These are phyloP conservation scores for Chaetothyriales sp. DNA, from an alignment of 2,329 filamentous ascomycete species.

Conservation along the genomic window DNA sequence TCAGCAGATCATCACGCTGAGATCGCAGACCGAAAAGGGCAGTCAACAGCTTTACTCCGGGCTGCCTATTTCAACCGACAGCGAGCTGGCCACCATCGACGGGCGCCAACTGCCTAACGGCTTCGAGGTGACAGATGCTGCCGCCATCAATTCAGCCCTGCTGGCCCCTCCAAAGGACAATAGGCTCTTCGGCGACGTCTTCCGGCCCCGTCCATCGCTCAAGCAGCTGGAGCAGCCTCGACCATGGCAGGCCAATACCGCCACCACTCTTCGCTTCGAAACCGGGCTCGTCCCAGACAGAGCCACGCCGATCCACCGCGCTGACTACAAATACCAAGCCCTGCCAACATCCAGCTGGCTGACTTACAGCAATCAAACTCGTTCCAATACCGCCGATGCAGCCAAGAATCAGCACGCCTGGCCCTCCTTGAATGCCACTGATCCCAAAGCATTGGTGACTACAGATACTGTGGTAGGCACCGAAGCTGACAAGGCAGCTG, in stretches of 20 bases:
- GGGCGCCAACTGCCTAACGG: slow-evolving; percentile 53
- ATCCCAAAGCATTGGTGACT: slow-evolving; percentile 4
- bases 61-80: slow-evolving; percentile 39
- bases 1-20: slow-evolving; percentile 12
- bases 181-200: slow-evolving; percentile 32
- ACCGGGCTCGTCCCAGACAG: slow-evolving; percentile 3
- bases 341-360: slow-evolving; percentile 30
- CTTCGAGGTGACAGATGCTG: slow-evolving; percentile 47
- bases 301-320: slow-evolving; percentile 21
- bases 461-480: slow-evolving; percentile 5
- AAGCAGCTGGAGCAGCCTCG: slow-evolving; percentile 28
- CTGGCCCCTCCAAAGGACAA: slow-evolving; percentile 19
- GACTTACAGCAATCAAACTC: slow-evolving; percentile 23
- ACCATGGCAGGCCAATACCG: slow-evolving; percentile 21
- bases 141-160: slow-evolving; percentile 12
- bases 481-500: neutral
- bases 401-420: slow-evolving; percentile 1
- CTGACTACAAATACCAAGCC: slow-evolving; percentile 26
- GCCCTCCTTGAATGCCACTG: neutral
- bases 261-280: slow-evolving; percentile 8
- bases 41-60: slow-evolving; percentile 76
- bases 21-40: slow-evolving; percentile 25
- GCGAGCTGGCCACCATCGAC: slow-evolving; percentile 1
- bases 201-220: slow-evolving; percentile 25
- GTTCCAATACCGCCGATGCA: neutral